Percentiles rank a stretch among this genome's conserved stretches.
Conservation (phyloP, 2,329 filamentous ascomycete genomes). For the Sodiomyces alkalinus region DNA sequence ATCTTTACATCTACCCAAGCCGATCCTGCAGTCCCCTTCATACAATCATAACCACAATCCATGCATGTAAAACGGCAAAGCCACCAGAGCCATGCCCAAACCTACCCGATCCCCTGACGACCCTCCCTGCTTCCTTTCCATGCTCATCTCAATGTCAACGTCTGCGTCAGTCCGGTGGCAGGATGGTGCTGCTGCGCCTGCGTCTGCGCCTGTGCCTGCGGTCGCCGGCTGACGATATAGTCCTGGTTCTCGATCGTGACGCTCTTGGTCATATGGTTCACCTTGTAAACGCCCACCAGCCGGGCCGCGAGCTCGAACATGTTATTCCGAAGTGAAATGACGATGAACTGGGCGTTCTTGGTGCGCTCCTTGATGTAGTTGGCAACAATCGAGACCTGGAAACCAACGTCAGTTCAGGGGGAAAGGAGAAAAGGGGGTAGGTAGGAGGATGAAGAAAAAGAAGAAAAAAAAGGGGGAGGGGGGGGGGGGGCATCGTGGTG, state of each 20-base stretch:
- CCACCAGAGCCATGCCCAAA: background rate
- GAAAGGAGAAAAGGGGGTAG: background rate
- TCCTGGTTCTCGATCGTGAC: slow-evolving; percentile 78
- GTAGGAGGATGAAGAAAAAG: too few relatives aligned
- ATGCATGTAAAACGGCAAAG: slow-evolving; percentile 6
- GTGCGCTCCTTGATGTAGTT: slow-evolving; percentile 98
- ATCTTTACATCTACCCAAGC: slow-evolving; percentile 5
- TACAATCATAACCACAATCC: slow-evolving; percentile 9
- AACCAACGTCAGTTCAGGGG: slow-evolving; percentile 3
- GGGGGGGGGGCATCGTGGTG: too few relatives aligned
- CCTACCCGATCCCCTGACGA: background rate
- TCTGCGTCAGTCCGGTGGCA: too few relatives aligned
- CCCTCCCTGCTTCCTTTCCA: background rate
- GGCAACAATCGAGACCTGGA: slow-evolving; percentile 84
- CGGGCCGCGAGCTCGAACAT: slow-evolving; percentile 98
- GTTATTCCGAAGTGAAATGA: slow-evolving; percentile 95
- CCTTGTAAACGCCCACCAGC: slow-evolving; percentile 96
- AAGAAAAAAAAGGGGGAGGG: background rate
- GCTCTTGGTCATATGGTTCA: slow-evolving; percentile 96
- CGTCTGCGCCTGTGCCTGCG: slow-evolving; percentile 14
- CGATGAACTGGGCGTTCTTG: slow-evolving; percentile 98
- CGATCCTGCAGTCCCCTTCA: slow-evolving; percentile 3
- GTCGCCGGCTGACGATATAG: slow-evolving; percentile 40
- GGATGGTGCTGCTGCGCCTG: too few relatives aligned
- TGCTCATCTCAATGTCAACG: background rate